Conservation (phyloP, 2,329 filamentous ascomycete genomes). For the Arthrobotrys pseudoclavata region DNA sequence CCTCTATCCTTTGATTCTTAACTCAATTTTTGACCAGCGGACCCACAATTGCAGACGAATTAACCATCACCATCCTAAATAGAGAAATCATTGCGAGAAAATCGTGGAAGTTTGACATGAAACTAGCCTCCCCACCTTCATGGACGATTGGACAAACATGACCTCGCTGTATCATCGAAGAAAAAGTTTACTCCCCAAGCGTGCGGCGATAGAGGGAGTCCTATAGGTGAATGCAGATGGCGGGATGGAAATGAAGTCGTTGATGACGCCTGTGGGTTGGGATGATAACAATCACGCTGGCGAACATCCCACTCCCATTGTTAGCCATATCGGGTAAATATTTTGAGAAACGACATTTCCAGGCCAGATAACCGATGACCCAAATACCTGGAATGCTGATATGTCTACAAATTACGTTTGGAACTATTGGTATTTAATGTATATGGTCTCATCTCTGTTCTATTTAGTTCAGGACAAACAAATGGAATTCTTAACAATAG, state of each 20-base stretch:
- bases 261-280: conserved; percentile 3
- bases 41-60: conserved; percentile 19
- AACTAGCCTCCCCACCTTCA: conserved; percentile 17
- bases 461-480: not conserved
- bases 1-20: not conserved
- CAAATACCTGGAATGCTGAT: conserved; percentile 5
- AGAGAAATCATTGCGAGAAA: conserved; percentile 27
- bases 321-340: conserved; percentile 17
- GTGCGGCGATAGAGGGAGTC: not conserved
- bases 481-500: not conserved
- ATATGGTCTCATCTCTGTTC: not conserved
- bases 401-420: not conserved
- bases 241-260: not conserved
- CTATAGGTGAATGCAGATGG: conserved; percentile 7
- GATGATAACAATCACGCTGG: conserved; percentile 21
- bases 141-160: conserved; percentile 19
- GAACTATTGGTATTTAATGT: not conserved
- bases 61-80: conserved; percentile 10
- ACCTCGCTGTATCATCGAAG: not conserved
- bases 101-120: conserved; percentile 18
- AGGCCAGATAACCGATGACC: conserved; percentile 12
- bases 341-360: conserved; percentile 8
- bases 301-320: conserved; percentile 12
- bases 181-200: conserved; percentile 4
- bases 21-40: conserved; percentile 1